Conservation (phyloP, 2,329 filamentous ascomycete species). For the Penicillium brasilianum region DNA sequence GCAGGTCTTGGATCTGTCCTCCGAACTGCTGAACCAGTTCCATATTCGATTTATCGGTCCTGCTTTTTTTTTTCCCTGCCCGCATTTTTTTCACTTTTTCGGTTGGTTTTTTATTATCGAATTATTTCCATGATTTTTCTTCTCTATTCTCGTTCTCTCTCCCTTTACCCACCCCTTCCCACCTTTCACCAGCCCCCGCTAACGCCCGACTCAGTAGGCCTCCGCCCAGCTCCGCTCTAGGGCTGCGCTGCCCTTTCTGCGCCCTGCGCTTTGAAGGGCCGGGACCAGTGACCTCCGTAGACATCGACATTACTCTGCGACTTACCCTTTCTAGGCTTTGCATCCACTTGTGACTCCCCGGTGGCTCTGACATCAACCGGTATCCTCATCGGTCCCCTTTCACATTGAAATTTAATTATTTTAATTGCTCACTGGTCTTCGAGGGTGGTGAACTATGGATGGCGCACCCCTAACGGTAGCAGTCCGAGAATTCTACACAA, state of each 20-base stretch:
- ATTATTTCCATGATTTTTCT: slow-evolving; percentile 1
- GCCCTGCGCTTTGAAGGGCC: slow-evolving; percentile 15
- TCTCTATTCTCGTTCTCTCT: slow-evolving; percentile 9
- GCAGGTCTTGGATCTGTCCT: slow-evolving; percentile 30
- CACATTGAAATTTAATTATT: slow-evolving; percentile 10
- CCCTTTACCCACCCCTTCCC: slow-evolving; percentile 5
- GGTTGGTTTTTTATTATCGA: slow-evolving; percentile 8
- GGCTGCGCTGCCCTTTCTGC: slow-evolving; percentile 17
- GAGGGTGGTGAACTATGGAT: not conserved
- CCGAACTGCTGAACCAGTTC: slow-evolving; percentile 21
- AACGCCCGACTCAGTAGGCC: slow-evolving; percentile 23
- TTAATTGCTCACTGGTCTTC: not conserved
- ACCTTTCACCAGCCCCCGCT: slow-evolving; percentile 15
- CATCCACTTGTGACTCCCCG: slow-evolving; percentile 40
- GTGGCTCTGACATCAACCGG: slow-evolving; percentile 46
- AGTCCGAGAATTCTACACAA: not conserved
- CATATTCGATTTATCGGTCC: not conserved
- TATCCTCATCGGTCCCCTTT: slow-evolving; percentile 26
- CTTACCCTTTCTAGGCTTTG: slow-evolving; percentile 35
- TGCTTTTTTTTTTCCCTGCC: not conserved
- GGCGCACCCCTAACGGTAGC: not conserved
- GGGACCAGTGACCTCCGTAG: slow-evolving; percentile 29
- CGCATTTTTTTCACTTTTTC: slow-evolving; percentile 11
- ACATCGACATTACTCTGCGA: slow-evolving; percentile 35
- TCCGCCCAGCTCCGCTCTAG: slow-evolving; percentile 25